Percentiles rank a stretch among this genome's conserved stretches.
These are phyloP conservation scores for Hypoxylon fragiforme DNA, from an alignment of 495 filamentous ascomycete species.

Conservation along the genomic window DNA sequence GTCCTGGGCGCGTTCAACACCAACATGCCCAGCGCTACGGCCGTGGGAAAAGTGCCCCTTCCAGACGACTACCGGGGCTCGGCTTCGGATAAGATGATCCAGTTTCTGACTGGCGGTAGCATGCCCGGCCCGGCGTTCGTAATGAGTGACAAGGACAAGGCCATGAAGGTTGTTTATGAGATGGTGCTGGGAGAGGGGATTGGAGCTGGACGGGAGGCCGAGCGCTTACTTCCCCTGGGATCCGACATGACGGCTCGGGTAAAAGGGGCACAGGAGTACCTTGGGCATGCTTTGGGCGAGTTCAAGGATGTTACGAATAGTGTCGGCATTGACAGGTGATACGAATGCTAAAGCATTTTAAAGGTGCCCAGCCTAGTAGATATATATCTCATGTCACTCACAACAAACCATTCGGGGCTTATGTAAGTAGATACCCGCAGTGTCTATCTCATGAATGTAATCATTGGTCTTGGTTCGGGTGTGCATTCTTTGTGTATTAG, in stretches of 20 bases:
- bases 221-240: constrained; percentile 49
- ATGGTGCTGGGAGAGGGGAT: constrained; percentile 51
- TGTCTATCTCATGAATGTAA: too few species aligned
- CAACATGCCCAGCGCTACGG: constrained; percentile 41
- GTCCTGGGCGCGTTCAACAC: constrained; percentile 55
- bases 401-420: too few species aligned
- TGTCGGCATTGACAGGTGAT: constrained; percentile 20
- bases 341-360: background rate
- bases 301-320: constrained; percentile 44
- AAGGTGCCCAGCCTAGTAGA: too few species aligned
- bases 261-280: constrained; percentile 41
- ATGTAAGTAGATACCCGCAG: too few species aligned
- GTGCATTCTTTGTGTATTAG: too few species aligned
- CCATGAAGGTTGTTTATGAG: constrained; percentile 52
- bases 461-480: too few species aligned
- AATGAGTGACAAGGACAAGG: constrained; percentile 55
- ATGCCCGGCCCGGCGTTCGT: constrained; percentile 33
- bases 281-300: constrained; percentile 39
- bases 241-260: constrained; percentile 46
- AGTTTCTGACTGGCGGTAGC: constrained; percentile 30
- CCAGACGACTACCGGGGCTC: constrained; percentile 49
- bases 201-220: constrained; percentile 46
- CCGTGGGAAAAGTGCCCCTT: constrained; percentile 36
- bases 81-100: constrained; percentile 39
- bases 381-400: too few species aligned